Conservation (phyloP, 768 basidiomycete genomes). For the Tricholoma flavovirens region DNA sequence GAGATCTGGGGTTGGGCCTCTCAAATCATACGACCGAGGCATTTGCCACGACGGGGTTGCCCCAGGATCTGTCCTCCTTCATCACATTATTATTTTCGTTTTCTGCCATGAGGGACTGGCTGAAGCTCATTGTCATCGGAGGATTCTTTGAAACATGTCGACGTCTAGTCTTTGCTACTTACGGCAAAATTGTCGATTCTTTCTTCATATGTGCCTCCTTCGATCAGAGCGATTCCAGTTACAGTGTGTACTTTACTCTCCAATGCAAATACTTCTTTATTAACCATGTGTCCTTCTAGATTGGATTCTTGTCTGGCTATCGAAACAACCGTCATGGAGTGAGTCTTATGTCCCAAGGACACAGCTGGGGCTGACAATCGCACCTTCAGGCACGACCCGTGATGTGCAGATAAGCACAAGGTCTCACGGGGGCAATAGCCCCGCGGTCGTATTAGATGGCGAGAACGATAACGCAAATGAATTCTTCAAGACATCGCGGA, state of each 20-base stretch:
- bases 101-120: constrained; percentile 45
- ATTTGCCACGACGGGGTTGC: background rate
- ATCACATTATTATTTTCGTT: constrained; percentile 27
- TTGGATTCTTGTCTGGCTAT: constrained; percentile 57
- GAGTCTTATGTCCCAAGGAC: constrained; percentile 14
- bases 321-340: constrained; percentile 52
- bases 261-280: background rate
- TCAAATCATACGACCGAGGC: background rate
- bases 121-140: constrained; percentile 46
- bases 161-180: constrained; percentile 30
- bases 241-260: constrained; percentile 12
- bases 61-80: constrained; percentile 10
- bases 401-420: constrained; percentile 43
- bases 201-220: constrained; percentile 50
- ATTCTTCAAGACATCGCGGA: constrained; percentile 13
- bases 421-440: constrained; percentile 20
- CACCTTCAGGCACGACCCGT: constrained; percentile 32
- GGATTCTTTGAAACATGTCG: constrained; percentile 46
- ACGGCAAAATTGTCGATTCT: constrained; percentile 32
- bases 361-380: background rate
- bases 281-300: constrained; percentile 22
- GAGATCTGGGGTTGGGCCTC: background rate
- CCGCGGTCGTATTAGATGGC: constrained; percentile 21
- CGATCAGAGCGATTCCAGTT: constrained; percentile 33
- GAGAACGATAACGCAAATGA: constrained; percentile 17